Evolutionary conservation across 768 basidiomycete species (phyloP), one percentile per base, ranked within the genome.

Genomic region (Boletus huronensis): DNA sequence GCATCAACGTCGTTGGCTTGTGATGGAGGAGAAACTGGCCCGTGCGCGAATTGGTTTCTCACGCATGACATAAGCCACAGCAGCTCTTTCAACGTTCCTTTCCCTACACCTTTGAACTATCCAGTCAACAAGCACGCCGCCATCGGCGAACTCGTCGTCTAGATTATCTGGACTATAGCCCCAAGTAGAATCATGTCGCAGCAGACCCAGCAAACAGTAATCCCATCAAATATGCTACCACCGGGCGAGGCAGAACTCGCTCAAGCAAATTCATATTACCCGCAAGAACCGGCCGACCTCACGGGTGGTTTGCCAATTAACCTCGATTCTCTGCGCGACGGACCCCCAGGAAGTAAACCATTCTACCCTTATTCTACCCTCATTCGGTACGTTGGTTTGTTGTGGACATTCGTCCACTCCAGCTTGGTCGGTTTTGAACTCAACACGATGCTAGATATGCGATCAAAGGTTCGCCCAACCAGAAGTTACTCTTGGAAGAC

Each of bases 361-460:
- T 92, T 93, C 65, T 93, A 93, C 65, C 91, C 90, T 3, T 93
- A 93, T 67, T 93, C 90, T 3, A 93, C 90, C 32, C 82, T 93
- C 50, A 93, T 93, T 65, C 84, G 90, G 90, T 91, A 68, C 53
- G 86, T 78, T 54, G 43, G 25, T 53, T 47, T 21, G 9, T 23
- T 46, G 34, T 34, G 25, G 41, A 38, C 47, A 19, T 39, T 38
- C 14, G 36, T 35, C 39, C 34, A 17, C 40, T 40, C 41, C 28
- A 1, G 2, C 23, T 35, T 38, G 7, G n/a, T 10, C 9, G 8
- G 7, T 25, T 35, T 35, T 19, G 16, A 31, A 47, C 50, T 55
- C 47, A 48, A 61, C 39, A 52, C 46, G 45, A 50, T 51, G 57
- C 34, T 63, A 93, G 90, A 59, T 93, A 93, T 69, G 90, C 90